A percentile compares a stretch with the other conserved stretches of the same genome.
phyloP scores from a whole-genome alignment of 2,329 filamentous ascomycete species.

The Aspergillus spinulosporus region DNA sequence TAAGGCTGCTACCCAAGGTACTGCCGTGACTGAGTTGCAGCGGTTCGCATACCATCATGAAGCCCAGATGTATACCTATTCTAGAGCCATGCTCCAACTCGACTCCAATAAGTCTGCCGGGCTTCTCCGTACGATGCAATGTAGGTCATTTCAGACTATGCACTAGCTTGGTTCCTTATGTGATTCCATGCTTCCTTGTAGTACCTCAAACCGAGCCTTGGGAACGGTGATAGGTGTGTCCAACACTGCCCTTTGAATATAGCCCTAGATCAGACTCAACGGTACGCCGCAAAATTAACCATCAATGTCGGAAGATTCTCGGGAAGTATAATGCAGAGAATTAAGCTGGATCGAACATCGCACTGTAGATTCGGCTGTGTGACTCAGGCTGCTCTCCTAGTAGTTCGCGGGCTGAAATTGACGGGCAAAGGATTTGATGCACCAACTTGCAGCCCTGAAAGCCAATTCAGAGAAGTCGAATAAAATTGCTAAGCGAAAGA shows the following conservation, averaged over 20 bases:
- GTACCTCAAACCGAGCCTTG: not conserved
- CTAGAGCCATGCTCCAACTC: not conserved
- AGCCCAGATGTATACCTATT: slow-evolving; percentile 5
- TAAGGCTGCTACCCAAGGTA: not conserved
- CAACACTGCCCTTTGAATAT: not conserved
- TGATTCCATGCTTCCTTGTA: not conserved
- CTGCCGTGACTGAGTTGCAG: not conserved
- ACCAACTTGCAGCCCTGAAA: no score
- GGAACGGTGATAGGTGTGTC: not conserved
- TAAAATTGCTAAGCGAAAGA: not conserved
- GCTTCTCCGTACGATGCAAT: not conserved
- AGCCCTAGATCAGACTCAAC: not conserved
- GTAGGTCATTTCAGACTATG: not conserved
- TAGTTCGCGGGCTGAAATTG: not conserved
- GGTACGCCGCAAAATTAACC: not conserved
- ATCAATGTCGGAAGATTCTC: not conserved
- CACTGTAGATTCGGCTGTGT: not conserved
- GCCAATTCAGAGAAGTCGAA: no score
- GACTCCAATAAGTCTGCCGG: not conserved
- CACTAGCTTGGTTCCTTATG: not conserved
- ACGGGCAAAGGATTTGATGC: not conserved
- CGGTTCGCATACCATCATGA: not conserved
- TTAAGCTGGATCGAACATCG: not conserved
- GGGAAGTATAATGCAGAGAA: not conserved
- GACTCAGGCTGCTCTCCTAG: not conserved